Conservation (phyloP, 495 filamentous ascomycete species). For the Lentithecium fluviatile region DNA sequence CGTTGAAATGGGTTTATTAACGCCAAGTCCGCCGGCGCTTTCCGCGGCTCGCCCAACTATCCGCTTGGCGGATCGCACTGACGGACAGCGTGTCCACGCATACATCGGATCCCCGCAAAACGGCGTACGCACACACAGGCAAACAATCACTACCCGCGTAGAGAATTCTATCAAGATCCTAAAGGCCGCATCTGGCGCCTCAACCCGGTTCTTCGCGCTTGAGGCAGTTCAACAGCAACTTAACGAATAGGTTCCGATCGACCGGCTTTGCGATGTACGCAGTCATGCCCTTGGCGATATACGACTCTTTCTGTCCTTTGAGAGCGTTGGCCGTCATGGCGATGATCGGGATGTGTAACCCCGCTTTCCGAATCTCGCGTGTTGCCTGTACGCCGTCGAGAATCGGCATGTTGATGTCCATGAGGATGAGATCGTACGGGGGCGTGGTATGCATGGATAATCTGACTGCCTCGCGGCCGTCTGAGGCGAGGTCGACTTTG, state of each 20-base stretch:
- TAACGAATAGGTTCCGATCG: constrained; percentile 47
- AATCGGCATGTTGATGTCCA: constrained; percentile 56
- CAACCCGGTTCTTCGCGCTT: background rate
- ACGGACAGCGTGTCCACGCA: too few relatives aligned
- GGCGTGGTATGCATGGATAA: constrained; percentile 52
- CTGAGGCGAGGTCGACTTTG: constrained; percentile 53
- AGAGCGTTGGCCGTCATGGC: constrained; percentile 65
- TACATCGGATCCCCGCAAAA: too few relatives aligned
- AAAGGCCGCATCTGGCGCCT: too few relatives aligned
- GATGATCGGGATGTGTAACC: constrained; percentile 56
- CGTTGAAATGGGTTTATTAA: too few relatives aligned
- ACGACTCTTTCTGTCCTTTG: constrained; percentile 58
- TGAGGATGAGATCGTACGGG: constrained; percentile 56
- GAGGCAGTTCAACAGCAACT: constrained; percentile 37
- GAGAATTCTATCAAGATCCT: too few relatives aligned
- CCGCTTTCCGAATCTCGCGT: constrained; percentile 40
- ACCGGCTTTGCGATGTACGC: constrained; percentile 64
- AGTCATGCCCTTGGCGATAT: constrained; percentile 61
- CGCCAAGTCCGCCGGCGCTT: too few relatives aligned
- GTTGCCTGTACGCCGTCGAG: constrained; percentile 49
- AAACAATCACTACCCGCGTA: too few relatives aligned
- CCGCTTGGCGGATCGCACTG: too few relatives aligned
- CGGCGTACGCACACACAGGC: too few relatives aligned
- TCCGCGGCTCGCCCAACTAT: too few relatives aligned
- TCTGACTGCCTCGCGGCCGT: constrained; percentile 58